These are phyloP conservation scores for Alternaria ventricosa DNA, from an alignment of 2,329 filamentous ascomycete genomes.

Conservation along the genomic window DNA sequence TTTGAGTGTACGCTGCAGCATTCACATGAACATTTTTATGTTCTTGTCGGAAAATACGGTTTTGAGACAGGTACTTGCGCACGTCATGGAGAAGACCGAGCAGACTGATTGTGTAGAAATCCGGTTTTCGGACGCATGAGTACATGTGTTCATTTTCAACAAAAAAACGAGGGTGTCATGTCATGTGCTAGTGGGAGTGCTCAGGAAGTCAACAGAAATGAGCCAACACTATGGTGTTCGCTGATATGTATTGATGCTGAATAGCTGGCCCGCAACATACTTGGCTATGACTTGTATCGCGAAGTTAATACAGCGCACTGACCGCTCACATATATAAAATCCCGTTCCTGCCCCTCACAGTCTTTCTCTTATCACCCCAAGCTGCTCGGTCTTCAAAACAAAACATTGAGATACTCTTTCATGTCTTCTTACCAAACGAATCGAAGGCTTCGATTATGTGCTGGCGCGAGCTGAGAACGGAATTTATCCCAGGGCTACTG, in stretches of 20 bases:
- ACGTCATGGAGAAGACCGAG: neutral
- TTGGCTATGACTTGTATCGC: neutral
- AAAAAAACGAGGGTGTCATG: neutral
- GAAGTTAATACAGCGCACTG: neutral
- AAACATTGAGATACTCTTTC: neutral
- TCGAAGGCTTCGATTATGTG: neutral
- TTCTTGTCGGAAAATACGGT: neutral
- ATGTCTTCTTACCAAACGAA: neutral
- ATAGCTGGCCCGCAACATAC: neutral
- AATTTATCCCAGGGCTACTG: neutral
- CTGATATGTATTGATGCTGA: neutral
- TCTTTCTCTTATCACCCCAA: neutral
- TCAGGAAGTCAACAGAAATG: neutral
- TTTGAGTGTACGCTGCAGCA: neutral
- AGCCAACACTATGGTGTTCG: neutral
- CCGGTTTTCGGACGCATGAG: neutral
- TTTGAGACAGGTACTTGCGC: neutral
- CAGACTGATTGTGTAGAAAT: neutral
- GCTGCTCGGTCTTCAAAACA: neutral
- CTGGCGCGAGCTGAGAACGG: neutral
- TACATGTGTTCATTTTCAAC: neutral
- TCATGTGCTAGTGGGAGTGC: neutral
- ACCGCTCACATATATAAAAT: neutral
- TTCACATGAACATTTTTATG: neutral
- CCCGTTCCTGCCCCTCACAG: neutral